Percentiles rank a stretch among this genome's conserved stretches.
Evolutionary conservation across 78 protist species (phyloP).

Genomic region (Cavenderia fasciculata): DNA sequence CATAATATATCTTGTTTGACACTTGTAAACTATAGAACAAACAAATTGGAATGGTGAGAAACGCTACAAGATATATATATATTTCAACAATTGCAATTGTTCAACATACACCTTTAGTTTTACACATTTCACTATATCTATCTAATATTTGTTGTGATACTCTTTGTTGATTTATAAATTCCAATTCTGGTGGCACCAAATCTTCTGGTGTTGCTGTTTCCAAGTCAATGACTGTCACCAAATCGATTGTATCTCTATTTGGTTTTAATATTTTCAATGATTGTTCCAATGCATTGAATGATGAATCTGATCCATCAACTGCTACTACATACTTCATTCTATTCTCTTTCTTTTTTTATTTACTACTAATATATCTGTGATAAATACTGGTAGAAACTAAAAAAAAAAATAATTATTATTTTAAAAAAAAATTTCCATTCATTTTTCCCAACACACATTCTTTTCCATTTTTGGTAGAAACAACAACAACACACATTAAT

Average conservation of each 20-base stretch:
- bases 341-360: no score
- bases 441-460: no score
- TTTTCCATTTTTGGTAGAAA: no score
- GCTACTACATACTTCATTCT: slow-evolving; percentile 43
- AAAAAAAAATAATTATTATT: no score
- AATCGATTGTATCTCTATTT: slow-evolving; percentile 6
- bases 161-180: neutral
- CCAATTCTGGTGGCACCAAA: neutral
- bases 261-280: slow-evolving; percentile 4
- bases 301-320: slow-evolving; percentile 24
- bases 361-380: no score
- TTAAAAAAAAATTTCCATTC: no score
- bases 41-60: neutral
- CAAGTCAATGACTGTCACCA: slow-evolving; percentile 10
- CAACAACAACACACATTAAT: no score
- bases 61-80: no score
- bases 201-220: slow-evolving; percentile 1
- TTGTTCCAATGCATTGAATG: neutral
- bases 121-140: neutral
- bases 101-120: slow-evolving; percentile 10
- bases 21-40: slow-evolving; percentile 7
- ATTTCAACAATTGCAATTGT: neutral
- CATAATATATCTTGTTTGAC: neutral
- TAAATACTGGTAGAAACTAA: no score
- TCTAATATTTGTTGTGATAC: slow-evolving; percentile 11